A percentile compares a stretch with the other conserved stretches of the same genome.
Conservation (phyloP, 2,329 filamentous ascomycete species). For the Fusarium decemcellulare region DNA sequence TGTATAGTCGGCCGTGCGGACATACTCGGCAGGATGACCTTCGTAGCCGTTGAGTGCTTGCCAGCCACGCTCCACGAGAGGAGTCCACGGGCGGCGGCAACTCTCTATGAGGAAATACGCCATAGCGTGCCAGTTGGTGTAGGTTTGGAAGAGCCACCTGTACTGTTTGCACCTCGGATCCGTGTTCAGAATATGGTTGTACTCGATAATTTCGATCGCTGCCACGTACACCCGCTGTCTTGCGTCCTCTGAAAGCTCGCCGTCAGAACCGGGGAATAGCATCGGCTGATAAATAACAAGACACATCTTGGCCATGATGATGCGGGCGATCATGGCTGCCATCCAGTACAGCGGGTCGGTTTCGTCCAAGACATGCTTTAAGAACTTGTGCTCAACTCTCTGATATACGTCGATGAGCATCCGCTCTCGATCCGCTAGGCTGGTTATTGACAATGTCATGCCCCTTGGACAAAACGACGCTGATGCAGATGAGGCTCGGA, state of each 20-base stretch:
- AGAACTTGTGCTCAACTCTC: slow-evolving; percentile 68
- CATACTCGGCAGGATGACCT: slow-evolving; percentile 57
- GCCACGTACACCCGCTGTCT: slow-evolving; percentile 79
- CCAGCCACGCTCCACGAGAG: slow-evolving; percentile 66
- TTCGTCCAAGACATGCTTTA: slow-evolving; percentile 65
- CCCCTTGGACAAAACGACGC: slow-evolving; percentile 49
- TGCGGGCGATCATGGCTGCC: slow-evolving; percentile 75
- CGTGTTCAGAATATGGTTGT: slow-evolving; percentile 75
- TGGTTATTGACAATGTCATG: slow-evolving; percentile 40
- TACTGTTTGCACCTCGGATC: slow-evolving; percentile 65
- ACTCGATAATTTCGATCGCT: slow-evolving; percentile 81
- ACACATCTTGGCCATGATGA: slow-evolving; percentile 85
- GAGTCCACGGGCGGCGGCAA: slow-evolving; percentile 62
- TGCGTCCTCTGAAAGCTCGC: slow-evolving; percentile 71
- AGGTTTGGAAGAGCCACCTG: slow-evolving; percentile 65
- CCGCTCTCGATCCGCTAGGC: slow-evolving; percentile 55
- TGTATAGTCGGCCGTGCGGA: slow-evolving; percentile 61
- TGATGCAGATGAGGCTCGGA: slow-evolving; percentile 52
- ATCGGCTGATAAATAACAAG: slow-evolving; percentile 83
- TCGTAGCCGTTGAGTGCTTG: slow-evolving; percentile 59
- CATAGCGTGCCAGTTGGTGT: slow-evolving; percentile 66
- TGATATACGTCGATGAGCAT: slow-evolving; percentile 67
- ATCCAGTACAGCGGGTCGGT: slow-evolving; percentile 75
- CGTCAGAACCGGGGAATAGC: slow-evolving; percentile 71
- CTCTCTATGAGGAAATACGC: slow-evolving; percentile 64